phyloP scores from a whole-genome alignment of 2,329 filamentous ascomycete genomes.

The Penicillium sp. region DNA sequence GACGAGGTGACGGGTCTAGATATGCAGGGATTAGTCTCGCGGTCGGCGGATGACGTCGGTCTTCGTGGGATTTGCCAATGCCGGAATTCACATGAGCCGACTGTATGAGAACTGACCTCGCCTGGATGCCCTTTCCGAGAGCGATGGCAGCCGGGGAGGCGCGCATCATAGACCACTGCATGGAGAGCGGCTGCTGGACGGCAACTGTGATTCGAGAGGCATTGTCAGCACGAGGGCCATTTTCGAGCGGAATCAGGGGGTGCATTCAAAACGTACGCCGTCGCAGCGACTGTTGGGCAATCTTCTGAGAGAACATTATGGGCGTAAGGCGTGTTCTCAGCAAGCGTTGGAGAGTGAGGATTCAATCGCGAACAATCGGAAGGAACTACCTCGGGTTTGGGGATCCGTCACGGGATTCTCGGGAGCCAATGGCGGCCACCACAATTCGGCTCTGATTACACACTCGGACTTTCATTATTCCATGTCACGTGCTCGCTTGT shows the following conservation, averaged over 20 bases:
- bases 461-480: conserved; percentile 37
- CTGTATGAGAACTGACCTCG: conserved; percentile 34
- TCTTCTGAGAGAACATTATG: conserved; percentile 47
- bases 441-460: conserved; percentile 27
- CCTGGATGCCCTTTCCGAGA: conserved; percentile 41
- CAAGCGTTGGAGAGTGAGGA: conserved; percentile 12
- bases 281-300: conserved; percentile 46
- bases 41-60: conserved; percentile 27
- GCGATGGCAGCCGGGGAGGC: conserved; percentile 43
- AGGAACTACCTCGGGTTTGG: conserved; percentile 39
- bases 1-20: conserved; percentile 30
- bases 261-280: conserved; percentile 42
- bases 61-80: conserved; percentile 2
- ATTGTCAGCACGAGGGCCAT: conserved; percentile 23
- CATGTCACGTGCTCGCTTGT: conserved; percentile 23
- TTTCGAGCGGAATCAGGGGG: not conserved
- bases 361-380: conserved; percentile 32
- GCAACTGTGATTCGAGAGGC: conserved; percentile 34
- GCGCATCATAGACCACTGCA: conserved; percentile 41
- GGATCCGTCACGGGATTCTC: conserved; percentile 32
- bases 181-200: conserved; percentile 41
- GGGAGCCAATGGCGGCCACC: conserved; percentile 31
- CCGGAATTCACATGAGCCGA: not conserved
- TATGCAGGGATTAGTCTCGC: conserved; percentile 17
- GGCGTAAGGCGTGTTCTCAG: conserved; percentile 16